phyloP scores from a whole-genome alignment of 306 rosid genomes.

The Arachis stenosperma region DNA sequence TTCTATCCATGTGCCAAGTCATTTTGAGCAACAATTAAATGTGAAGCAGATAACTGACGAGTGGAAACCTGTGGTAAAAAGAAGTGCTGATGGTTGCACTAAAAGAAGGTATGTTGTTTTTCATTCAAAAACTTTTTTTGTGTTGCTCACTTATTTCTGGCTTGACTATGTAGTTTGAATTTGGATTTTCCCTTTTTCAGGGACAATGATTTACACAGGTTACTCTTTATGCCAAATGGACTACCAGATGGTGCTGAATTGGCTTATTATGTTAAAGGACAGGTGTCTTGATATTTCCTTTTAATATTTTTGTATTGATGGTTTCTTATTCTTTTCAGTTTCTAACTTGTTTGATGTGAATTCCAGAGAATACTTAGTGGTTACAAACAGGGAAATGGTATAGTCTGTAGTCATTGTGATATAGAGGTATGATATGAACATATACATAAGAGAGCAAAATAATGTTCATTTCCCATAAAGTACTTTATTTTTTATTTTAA shows the following conservation, averaged over 20 bases:
- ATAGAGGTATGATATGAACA: constrained; percentile 68
- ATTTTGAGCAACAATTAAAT: constrained; percentile 45
- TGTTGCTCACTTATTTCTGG: constrained; percentile 8
- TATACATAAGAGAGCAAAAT: constrained; percentile 23
- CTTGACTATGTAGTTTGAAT: constrained; percentile 27
- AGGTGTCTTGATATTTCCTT: constrained; percentile 55
- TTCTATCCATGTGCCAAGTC: constrained; percentile 39
- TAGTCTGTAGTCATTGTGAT: constrained; percentile 82
- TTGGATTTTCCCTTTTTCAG: constrained; percentile 51
- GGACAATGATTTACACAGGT: constrained; percentile 92
- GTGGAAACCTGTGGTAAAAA: constrained; percentile 53
- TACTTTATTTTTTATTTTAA: no score
- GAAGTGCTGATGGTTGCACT: constrained; percentile 71
- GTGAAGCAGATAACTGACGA: constrained; percentile 51
- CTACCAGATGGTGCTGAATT: constrained; percentile 98
- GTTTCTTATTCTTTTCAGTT: constrained; percentile 18
- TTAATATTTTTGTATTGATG: constrained; percentile 29
- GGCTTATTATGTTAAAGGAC: constrained; percentile 95
- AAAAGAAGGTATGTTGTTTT: constrained; percentile 65
- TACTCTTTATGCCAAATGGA: constrained; percentile 95
- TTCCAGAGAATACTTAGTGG: constrained; percentile 89
- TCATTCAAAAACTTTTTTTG: neutral
- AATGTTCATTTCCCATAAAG: neutral
- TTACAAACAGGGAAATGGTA: constrained; percentile 94
- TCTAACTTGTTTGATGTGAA: constrained; percentile 33